Evolutionary conservation across 2,329 filamentous ascomycete species (phyloP).

Genomic region (Colletotrichum orchidophilum): DNA sequence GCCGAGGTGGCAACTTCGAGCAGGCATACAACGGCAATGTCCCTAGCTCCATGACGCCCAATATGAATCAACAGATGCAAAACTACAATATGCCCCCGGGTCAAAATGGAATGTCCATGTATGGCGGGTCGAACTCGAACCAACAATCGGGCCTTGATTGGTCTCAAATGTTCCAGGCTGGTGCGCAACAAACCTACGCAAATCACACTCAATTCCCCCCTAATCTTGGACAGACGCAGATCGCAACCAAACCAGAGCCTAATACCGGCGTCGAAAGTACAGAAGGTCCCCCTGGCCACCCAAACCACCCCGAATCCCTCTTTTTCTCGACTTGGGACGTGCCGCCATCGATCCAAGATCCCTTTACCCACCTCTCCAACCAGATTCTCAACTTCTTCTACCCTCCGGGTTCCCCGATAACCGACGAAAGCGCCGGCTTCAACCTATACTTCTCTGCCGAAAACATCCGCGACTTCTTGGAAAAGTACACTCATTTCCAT

Average conservation of each 20-base stretch:
- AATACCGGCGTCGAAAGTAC: constrained; percentile 61
- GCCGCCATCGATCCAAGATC: constrained; percentile 57
- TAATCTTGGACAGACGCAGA: constrained; percentile 76
- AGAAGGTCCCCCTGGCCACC: constrained; percentile 52
- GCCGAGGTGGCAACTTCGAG: constrained; percentile 52
- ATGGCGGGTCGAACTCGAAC: constrained; percentile 67
- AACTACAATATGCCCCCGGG: constrained; percentile 71
- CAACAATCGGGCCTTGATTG: constrained; percentile 76
- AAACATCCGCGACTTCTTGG: constrained; percentile 76
- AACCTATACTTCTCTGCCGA: constrained; percentile 72
- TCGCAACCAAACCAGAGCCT: constrained; percentile 74
- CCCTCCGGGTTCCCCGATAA: constrained; percentile 64
- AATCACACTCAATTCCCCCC: constrained; percentile 63
- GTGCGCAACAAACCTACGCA: constrained; percentile 73
- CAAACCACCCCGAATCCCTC: constrained; percentile 50
- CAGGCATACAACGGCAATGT: constrained; percentile 68
- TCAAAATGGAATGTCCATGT: constrained; percentile 73
- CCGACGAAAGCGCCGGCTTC: constrained; percentile 62
- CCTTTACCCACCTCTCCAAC: constrained; percentile 63
- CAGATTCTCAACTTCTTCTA: constrained; percentile 67
- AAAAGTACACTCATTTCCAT: constrained; percentile 77
- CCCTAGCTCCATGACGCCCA: constrained; percentile 68
- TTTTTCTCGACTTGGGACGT: constrained; percentile 62
- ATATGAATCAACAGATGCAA: constrained; percentile 70
- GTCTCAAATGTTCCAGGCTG: constrained; percentile 81